Percentiles rank a stretch among this genome's conserved stretches.
Conservation (phyloP, 139 green algal species). For the Picochlorum sp. region DNA sequence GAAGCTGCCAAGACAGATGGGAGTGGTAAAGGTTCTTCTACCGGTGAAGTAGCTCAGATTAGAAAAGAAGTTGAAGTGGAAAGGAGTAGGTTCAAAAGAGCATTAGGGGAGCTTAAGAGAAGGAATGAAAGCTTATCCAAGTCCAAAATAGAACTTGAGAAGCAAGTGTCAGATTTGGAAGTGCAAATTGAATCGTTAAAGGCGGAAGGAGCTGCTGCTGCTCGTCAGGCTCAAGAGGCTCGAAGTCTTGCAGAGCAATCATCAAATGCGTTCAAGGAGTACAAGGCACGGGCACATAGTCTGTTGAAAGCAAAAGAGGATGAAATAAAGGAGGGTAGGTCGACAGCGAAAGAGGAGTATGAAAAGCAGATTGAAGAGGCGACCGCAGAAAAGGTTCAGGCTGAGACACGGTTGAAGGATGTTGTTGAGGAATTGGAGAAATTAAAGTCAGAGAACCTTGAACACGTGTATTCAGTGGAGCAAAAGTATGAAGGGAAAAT, state of each 20-base stretch:
- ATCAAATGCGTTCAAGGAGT: constrained; percentile 24
- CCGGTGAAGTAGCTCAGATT: constrained; percentile 18
- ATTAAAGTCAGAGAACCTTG: background rate
- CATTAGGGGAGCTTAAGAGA: constrained; percentile 31
- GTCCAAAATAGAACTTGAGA: constrained; percentile 29
- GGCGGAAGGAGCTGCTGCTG: background rate
- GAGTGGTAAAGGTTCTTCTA: background rate
- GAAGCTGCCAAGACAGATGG: background rate
- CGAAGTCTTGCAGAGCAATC: constrained; percentile 10
- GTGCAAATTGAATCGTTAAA: background rate
- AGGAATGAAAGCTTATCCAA: constrained; percentile 32
- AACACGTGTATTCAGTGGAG: background rate
- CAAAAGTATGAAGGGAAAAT: constrained; percentile 13
- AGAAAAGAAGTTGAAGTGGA: constrained; percentile 33
- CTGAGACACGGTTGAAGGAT: background rate
- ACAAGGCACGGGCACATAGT: constrained; percentile 44
- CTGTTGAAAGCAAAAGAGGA: constrained; percentile 40
- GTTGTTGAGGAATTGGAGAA: constrained; percentile 3
- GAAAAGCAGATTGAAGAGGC: constrained; percentile 17
- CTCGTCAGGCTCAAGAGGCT: constrained; percentile 7
- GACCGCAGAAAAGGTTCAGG: background rate
- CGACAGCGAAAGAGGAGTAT: constrained; percentile 1
- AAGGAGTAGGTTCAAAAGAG: constrained; percentile 31
- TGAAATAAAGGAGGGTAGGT: constrained; percentile 20
- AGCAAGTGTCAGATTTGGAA: background rate